Evolutionary conservation across 345 rosid genomes (phyloP).

Genomic region (Brassica carinata): DNA sequence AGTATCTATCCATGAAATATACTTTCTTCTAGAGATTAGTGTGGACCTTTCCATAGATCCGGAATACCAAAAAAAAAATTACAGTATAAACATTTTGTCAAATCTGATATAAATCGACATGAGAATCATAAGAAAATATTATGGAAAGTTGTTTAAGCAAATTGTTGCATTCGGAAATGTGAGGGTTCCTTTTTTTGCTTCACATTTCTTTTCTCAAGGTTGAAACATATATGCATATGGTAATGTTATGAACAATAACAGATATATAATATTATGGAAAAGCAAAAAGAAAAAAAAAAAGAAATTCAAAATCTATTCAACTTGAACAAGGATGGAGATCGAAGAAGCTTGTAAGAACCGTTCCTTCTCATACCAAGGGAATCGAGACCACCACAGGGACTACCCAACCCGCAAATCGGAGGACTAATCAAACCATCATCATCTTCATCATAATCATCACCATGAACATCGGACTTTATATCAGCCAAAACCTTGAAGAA

Average conservation of each 20-base stretch:
- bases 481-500: slow-evolving; percentile 61
- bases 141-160: neutral
- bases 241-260: slow-evolving; percentile 23
- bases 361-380: slow-evolving; percentile 26
- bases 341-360: slow-evolving; percentile 47
- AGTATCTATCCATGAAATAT: too few species aligned
- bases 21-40: too few species aligned
- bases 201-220: slow-evolving; percentile 16
- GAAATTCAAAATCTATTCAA: slow-evolving; percentile 36
- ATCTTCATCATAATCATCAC: neutral
- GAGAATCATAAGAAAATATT: neutral
- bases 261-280: neutral
- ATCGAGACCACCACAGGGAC: slow-evolving; percentile 36
- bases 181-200: neutral
- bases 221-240: neutral
- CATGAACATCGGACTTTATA: slow-evolving; percentile 41
- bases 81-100: neutral
- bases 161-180: neutral
- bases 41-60: too few species aligned
- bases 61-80: too few species aligned
- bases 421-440: slow-evolving; percentile 25
- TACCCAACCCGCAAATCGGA: slow-evolving; percentile 32
- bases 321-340: slow-evolving; percentile 44
- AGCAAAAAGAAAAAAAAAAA: neutral
- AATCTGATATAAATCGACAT: neutral